Percentiles rank a stretch among this genome's conserved stretches.
Conservation (phyloP, 75 land plant species). For the Ceratopteris richardii region DNA sequence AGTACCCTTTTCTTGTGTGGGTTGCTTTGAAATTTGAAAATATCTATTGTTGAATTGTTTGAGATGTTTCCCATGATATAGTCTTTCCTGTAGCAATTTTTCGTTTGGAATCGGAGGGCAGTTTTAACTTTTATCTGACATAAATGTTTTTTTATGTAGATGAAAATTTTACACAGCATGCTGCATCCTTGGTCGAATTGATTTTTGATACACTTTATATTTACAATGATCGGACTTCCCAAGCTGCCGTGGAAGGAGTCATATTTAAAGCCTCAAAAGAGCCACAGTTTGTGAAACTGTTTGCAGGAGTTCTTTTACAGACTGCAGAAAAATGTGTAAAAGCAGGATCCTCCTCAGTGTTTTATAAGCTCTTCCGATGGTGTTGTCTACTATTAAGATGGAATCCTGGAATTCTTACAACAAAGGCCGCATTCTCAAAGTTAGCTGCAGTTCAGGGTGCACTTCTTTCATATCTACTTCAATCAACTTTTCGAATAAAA, state of each 20-base stretch:
- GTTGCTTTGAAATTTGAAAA: too few species aligned
- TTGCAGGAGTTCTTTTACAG: conserved; percentile 81
- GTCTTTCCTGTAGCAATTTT: too few species aligned
- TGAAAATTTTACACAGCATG: conserved; percentile 43
- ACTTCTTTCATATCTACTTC: conserved; percentile 42
- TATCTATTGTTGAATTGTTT: not conserved
- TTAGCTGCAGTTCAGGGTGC: conserved; percentile 56
- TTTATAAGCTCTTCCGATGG: conserved; percentile 78
- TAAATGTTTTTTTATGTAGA: conserved; percentile 13
- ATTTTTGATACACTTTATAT: conserved; percentile 59
- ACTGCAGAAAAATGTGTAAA: conserved; percentile 55
- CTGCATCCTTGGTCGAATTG: conserved; percentile 52
- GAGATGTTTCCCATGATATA: not conserved
- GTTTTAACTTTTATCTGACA: too few species aligned
- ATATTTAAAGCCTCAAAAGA: conserved; percentile 49
- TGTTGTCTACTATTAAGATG: conserved; percentile 68
- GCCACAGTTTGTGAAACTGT: conserved; percentile 64
- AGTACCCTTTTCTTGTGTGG: too few species aligned
- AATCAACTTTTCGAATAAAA: conserved; percentile 43
- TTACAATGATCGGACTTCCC: conserved; percentile 81
- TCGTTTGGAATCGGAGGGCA: too few species aligned
- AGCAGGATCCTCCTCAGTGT: conserved; percentile 32
- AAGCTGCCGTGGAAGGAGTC: conserved; percentile 66
- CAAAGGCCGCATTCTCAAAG: conserved; percentile 68
- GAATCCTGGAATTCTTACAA: conserved; percentile 51